These are phyloP conservation scores for Talaromyces sp. DNA, from an alignment of 2,329 filamentous ascomycete genomes.

Conservation along the genomic window DNA sequence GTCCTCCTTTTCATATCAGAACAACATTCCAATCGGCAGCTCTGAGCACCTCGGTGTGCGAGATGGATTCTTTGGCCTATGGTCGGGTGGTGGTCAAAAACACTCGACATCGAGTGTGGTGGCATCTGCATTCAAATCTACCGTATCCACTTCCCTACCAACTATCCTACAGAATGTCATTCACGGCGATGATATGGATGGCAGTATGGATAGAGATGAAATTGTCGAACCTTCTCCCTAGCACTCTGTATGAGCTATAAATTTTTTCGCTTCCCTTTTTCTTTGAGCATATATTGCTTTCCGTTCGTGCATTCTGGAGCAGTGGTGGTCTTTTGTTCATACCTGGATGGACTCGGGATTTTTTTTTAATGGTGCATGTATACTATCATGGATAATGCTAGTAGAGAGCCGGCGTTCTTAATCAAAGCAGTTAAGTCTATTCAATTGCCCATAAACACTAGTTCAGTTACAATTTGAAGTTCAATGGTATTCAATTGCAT, in stretches of 20 bases:
- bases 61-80: constrained; percentile 5
- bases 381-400: background rate
- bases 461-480: background rate
- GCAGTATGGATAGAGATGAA: constrained; percentile 17
- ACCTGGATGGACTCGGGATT: background rate
- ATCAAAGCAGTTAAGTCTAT: background rate
- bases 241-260: background rate
- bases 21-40: constrained; percentile 9
- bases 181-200: background rate
- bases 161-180: constrained; percentile 13
- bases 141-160: constrained; percentile 3
- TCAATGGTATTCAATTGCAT: background rate
- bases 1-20: constrained; percentile 18
- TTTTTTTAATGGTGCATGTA: background rate
- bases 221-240: background rate
- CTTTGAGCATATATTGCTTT: background rate
- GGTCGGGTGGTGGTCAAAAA: background rate
- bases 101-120: background rate
- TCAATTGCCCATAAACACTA: background rate
- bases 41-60: background rate
- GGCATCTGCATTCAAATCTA: background rate
- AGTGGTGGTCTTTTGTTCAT: background rate
- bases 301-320: background rate
- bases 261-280: background rate
- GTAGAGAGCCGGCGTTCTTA: background rate